A percentile compares a stretch with the other conserved stretches of the same genome.
These are phyloP conservation scores for Serpula lacrymans DNA, from an alignment of 768 basidiomycete species.

Conservation along the genomic window DNA sequence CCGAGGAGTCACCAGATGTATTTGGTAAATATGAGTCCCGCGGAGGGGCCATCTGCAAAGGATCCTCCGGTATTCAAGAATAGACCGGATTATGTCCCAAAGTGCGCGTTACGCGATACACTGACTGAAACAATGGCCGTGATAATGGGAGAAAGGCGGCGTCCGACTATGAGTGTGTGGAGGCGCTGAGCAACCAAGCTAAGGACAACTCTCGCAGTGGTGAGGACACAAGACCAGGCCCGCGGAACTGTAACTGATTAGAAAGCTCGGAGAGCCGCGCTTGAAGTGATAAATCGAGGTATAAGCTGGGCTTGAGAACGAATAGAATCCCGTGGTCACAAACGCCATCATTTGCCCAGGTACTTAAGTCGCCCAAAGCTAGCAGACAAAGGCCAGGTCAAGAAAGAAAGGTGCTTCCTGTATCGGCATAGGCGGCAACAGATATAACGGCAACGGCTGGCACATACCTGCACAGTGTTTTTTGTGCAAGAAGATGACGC, in stretches of 20 bases:
- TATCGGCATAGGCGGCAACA: no score
- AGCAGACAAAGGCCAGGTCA: not conserved
- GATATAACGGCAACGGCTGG: no score
- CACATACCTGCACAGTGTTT: no score
- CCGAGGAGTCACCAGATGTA: no score
- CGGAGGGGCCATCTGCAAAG: not conserved
- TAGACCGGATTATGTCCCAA: no score
- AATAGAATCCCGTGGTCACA: not conserved
- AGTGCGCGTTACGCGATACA: no score
- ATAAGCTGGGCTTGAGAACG: not conserved
- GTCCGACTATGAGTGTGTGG: not conserved
- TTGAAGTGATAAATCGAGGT: not conserved
- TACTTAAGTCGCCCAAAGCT: not conserved
- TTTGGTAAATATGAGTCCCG: not conserved
- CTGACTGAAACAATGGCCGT: constrained; percentile 1
- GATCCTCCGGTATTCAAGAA: not conserved
- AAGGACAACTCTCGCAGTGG: no score
- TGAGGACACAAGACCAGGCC: not conserved
- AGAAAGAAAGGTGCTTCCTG: no score
- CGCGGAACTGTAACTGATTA: not conserved
- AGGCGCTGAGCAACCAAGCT: not conserved
- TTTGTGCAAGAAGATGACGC: no score
- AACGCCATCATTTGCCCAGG: not conserved
- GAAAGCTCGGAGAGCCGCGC: not conserved
- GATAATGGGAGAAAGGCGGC: not conserved